Conservation (phyloP, 2,329 filamentous ascomycete species). For the Hysterium pulicare region DNA sequence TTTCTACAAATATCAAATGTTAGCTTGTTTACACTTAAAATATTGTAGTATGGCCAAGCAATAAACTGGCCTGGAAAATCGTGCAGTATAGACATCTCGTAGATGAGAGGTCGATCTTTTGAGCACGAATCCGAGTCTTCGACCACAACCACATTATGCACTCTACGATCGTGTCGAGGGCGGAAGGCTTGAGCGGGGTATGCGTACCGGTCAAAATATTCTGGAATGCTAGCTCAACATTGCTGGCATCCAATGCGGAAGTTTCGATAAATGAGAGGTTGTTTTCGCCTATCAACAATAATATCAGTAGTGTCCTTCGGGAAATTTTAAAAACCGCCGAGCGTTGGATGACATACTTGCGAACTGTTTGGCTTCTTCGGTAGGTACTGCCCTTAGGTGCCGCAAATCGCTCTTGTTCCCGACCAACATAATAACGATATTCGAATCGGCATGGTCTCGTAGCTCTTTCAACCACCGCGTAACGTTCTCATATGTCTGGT, state of each 20-base stretch:
- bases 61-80: too few relatives aligned
- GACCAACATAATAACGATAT: slow-evolving; percentile 99
- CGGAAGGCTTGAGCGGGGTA: not conserved
- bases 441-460: slow-evolving; percentile 94
- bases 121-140: too few relatives aligned
- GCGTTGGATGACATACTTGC: slow-evolving; percentile 68
- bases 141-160: not conserved
- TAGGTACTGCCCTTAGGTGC: slow-evolving; percentile 93
- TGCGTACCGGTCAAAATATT: slow-evolving; percentile 93
- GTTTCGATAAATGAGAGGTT: slow-evolving; percentile 99
- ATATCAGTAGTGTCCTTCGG: too few relatives aligned
- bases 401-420: slow-evolving; percentile 99
- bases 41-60: too few relatives aligned
- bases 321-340: too few relatives aligned
- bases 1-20: slow-evolving; percentile 59
- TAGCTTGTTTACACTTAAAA: not conserved
- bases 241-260: slow-evolving; percentile 96
- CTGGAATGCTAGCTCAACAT: slow-evolving; percentile 98
- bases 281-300: slow-evolving; percentile 88
- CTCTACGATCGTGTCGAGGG: not conserved
- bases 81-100: too few relatives aligned
- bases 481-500: slow-evolving; percentile 98
- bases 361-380: slow-evolving; percentile 96
- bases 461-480: slow-evolving; percentile 99
- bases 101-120: too few relatives aligned